Evolutionary conservation across 148 eudicot genomes (phyloP).

Genomic region (Persicaria maculosa): DNA sequence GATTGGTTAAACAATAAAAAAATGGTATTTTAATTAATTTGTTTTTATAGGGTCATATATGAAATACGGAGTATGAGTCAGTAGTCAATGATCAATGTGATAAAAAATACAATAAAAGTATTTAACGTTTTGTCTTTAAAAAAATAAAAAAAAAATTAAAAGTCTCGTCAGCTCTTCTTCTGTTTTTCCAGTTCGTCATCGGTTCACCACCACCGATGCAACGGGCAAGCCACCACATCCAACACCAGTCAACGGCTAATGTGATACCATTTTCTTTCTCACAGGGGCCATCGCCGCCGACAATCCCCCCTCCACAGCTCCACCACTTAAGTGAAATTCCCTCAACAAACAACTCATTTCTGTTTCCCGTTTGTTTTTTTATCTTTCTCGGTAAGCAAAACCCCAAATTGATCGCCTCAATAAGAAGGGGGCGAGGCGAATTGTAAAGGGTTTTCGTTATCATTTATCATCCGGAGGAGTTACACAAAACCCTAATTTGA

Average conservation of each 20-base stretch:
- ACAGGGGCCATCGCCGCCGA: background rate
- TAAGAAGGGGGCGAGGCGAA: background rate
- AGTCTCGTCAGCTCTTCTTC: too few relatives aligned
- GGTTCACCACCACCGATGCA: background rate
- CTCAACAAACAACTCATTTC: background rate
- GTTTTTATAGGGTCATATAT: too few relatives aligned
- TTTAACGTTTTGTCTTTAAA: too few relatives aligned
- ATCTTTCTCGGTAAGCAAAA: background rate
- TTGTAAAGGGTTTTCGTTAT: background rate
- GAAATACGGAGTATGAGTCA: too few relatives aligned
- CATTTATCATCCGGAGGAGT: background rate
- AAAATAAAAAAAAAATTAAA: too few relatives aligned
- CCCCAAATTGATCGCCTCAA: background rate
- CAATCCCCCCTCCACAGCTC: background rate
- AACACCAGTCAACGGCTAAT: background rate
- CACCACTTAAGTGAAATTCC: background rate
- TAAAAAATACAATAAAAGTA: too few relatives aligned
- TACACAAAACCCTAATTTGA: background rate
- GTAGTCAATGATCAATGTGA: too few relatives aligned
- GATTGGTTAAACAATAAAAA: too few relatives aligned
- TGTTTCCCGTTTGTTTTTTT: background rate
- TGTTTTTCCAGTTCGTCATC: background rate
- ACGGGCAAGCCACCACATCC: too few relatives aligned
- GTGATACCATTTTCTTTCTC: background rate
- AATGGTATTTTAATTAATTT: too few relatives aligned